Conservation (phyloP, 768 basidiomycete genomes). For the Wakefieldia striispora region DNA sequence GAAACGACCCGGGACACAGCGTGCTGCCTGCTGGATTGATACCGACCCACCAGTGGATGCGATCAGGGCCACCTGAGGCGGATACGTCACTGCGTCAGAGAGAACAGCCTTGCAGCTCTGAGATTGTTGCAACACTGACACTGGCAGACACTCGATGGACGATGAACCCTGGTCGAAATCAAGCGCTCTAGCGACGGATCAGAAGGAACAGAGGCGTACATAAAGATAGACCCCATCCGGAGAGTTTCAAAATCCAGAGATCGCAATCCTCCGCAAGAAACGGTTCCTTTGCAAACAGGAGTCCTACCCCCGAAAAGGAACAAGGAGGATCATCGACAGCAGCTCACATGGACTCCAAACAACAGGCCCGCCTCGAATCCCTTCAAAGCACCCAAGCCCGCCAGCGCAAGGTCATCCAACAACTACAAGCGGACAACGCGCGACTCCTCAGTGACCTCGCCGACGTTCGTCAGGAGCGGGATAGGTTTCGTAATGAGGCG, state of each 20-base stretch:
- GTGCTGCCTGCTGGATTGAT: background rate
- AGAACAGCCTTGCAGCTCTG: background rate
- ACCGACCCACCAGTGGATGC: background rate
- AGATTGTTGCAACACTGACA: background rate
- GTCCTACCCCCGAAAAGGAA: too few relatives aligned
- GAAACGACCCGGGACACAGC: background rate
- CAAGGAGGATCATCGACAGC: too few relatives aligned
- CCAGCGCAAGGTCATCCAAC: conserved; percentile 25
- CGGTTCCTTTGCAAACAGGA: too few relatives aligned
- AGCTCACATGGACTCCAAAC: background rate
- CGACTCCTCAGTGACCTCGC: conserved; percentile 23
- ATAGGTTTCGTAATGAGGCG: conserved; percentile 21
- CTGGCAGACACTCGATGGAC: background rate
- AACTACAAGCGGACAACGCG: conserved; percentile 25
- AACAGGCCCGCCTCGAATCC: conserved; percentile 19
- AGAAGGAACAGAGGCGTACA: too few relatives aligned
- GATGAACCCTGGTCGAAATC: too few relatives aligned
- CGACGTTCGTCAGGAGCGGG: conserved; percentile 28
- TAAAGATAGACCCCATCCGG: too few relatives aligned
- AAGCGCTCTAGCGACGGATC: too few relatives aligned
- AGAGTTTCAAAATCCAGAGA: too few relatives aligned
- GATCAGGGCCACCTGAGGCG: background rate
- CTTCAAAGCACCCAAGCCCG: conserved; percentile 23
- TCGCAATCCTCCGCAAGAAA: too few relatives aligned
- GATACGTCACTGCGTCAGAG: too few relatives aligned